Evolutionary conservation across 176 grass and related monocot genomes (phyloP).

Genomic region (Neostapfia colusana): DNA sequence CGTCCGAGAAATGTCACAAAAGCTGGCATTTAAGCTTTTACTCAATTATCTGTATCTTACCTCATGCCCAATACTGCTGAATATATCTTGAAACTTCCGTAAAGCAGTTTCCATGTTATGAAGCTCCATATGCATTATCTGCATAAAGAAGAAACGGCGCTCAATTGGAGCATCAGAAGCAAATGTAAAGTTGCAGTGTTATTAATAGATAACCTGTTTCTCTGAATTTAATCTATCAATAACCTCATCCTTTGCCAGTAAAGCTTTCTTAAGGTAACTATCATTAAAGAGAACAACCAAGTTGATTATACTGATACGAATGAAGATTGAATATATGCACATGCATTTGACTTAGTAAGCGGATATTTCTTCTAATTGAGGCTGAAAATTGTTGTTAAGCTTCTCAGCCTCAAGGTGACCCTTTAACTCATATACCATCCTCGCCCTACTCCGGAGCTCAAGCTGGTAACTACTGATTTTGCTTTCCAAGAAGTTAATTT

Average conservation of each 20-base stretch:
- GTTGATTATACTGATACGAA: constrained; percentile 20
- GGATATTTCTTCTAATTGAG: constrained; percentile 84
- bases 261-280: constrained; percentile 68
- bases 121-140: constrained; percentile 65
- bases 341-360: constrained; percentile 27
- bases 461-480: constrained; percentile 62
- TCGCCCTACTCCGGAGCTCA: constrained; percentile 66
- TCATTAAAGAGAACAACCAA: constrained; percentile 50
- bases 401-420: constrained; percentile 59
- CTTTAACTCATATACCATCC: constrained; percentile 65
- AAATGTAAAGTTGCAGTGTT: not conserved
- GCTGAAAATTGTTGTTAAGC: constrained; percentile 57
- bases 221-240: constrained; percentile 73
- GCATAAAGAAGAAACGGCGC: constrained; percentile 14
- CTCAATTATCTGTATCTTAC: constrained; percentile 16
- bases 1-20: too few species aligned
- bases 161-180: constrained; percentile 5
- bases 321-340: constrained; percentile 12
- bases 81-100: constrained; percentile 46
- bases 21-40: not conserved
- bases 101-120: constrained; percentile 56
- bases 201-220: constrained; percentile 60
- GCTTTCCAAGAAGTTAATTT: constrained; percentile 60
- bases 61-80: constrained; percentile 35
- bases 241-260: constrained; percentile 69